These are phyloP conservation scores for Rhododendron kiyosumense DNA, from an alignment of 148 eudicot genomes.

Conservation along the genomic window DNA sequence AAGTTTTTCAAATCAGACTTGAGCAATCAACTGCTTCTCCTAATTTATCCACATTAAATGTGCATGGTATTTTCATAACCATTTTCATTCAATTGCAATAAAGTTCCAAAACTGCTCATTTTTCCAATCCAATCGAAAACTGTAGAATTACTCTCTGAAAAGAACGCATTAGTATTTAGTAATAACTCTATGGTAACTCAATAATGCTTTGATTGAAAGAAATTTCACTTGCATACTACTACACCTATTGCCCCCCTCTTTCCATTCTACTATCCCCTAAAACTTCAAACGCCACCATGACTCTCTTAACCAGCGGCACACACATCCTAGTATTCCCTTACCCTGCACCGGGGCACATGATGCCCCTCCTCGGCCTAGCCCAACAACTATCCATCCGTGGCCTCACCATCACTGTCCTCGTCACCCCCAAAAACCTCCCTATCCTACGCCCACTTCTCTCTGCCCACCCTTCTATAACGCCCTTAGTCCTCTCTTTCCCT, in stretches of 20 bases:
- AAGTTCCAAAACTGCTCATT: background rate
- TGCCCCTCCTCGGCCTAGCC: conserved; percentile 54
- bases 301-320: background rate
- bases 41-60: background rate
- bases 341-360: conserved; percentile 80
- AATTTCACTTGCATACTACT: background rate
- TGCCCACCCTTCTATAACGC: conserved; percentile 35
- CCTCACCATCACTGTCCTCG: conserved; percentile 43
- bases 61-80: background rate
- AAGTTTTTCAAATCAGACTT: background rate
- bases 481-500: conserved; percentile 40
- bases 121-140: background rate
- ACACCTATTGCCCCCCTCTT: background rate
- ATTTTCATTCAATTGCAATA: background rate
- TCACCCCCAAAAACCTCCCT: conserved; percentile 64
- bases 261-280: background rate
- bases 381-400: conserved; percentile 42
- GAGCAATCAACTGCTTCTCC: background rate
- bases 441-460: conserved; percentile 41
- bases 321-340: conserved; percentile 61
- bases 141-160: background rate
- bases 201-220: background rate
- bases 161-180: background rate
- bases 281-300: background rate
- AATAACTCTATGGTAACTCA: background rate